Evolutionary conservation across 2,329 filamentous ascomycete species (phyloP).

Genomic region (Tolypocladium sp.): DNA sequence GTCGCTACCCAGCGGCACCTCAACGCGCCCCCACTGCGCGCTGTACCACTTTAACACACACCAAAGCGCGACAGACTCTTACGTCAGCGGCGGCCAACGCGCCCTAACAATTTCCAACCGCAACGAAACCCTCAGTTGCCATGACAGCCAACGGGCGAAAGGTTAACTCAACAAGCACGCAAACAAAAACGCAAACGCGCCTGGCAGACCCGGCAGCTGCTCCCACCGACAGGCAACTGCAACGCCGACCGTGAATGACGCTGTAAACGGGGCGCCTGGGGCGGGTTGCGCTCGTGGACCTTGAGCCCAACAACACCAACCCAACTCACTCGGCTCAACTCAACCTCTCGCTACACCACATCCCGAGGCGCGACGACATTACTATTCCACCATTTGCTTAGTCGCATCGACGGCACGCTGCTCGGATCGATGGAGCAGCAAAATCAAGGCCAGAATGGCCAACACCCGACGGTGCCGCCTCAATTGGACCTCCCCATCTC

Average conservation of each 20-base stretch:
- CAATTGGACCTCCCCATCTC: conserved; percentile 1
- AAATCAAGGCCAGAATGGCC: neutral
- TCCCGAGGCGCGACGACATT: neutral
- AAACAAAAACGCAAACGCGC: neutral
- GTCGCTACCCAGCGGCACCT: neutral
- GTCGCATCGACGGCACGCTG: too few species aligned
- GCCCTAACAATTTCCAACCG: neutral
- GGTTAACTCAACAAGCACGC: neutral
- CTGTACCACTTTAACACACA: neutral
- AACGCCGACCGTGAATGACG: neutral
- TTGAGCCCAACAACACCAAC: neutral
- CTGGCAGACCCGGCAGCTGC: neutral
- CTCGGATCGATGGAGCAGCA: neutral
- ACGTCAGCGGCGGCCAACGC: neutral
- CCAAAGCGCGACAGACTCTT: neutral
- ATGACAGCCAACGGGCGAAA: neutral
- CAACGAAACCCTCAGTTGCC: neutral
- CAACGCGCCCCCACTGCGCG: fast-evolving
- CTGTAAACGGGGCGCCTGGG: neutral
- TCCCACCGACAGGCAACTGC: neutral
- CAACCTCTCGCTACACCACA: neutral
- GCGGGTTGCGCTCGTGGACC: neutral
- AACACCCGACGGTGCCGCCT: neutral
- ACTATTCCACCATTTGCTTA: neutral
- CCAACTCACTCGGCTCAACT: neutral